Evolutionary conservation across 768 basidiomycete genomes (phyloP).

Genomic region (Calocybe gangraenosa): DNA sequence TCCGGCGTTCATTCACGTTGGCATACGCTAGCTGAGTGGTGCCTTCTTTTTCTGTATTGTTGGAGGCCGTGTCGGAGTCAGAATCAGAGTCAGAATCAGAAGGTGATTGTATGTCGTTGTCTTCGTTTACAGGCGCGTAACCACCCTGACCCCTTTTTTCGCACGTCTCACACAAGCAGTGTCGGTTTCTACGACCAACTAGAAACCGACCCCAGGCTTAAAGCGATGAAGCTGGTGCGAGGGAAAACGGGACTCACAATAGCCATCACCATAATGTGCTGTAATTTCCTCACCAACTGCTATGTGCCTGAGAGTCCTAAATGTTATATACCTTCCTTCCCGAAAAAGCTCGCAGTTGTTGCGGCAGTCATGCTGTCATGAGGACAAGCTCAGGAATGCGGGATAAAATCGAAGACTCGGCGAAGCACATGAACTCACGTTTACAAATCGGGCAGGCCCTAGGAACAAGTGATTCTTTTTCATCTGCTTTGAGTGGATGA

Average conservation of each 20-base stretch:
- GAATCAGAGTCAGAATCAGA: conserved; percentile 48
- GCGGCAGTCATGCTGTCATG: conserved; percentile 77
- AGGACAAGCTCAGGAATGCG: conserved; percentile 17
- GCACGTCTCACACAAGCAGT: conserved; percentile 85
- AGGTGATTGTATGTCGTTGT: conserved; percentile 34
- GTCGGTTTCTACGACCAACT: conserved; percentile 68
- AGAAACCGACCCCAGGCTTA: background rate
- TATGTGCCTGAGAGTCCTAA: conserved; percentile 77
- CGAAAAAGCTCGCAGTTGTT: conserved; percentile 88
- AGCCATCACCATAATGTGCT: conserved; percentile 87
- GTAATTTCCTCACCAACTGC: conserved; percentile 82
- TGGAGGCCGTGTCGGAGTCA: conserved; percentile 36
- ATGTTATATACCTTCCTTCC: conserved; percentile 86
- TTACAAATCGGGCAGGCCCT: conserved; percentile 89
- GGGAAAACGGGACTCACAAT: conserved; percentile 55
- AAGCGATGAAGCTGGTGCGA: too few relatives aligned
- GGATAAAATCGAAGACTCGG: conserved; percentile 12
- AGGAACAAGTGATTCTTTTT: conserved; percentile 91
- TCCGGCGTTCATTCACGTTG: conserved; percentile 77
- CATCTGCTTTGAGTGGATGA: conserved; percentile 87
- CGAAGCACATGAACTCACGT: conserved; percentile 48
- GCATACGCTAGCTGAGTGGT: conserved; percentile 28
- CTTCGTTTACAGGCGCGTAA: conserved; percentile 58
- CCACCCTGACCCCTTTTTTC: conserved; percentile 74
- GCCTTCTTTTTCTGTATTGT: conserved; percentile 37